Conservation (phyloP, 2,329 filamentous ascomycete species). For the Harringtonia aguacate region DNA sequence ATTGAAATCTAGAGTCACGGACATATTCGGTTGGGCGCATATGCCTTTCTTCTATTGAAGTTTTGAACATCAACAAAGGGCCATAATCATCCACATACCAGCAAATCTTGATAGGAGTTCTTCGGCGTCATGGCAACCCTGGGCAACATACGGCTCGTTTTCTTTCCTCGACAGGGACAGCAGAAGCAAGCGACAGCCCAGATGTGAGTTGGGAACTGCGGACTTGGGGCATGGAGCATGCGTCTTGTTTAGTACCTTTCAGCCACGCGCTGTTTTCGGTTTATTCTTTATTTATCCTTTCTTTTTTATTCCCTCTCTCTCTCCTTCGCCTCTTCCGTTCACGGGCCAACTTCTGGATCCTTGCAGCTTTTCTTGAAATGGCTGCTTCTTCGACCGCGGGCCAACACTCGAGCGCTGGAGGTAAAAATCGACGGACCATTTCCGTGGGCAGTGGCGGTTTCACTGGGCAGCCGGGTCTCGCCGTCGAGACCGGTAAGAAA, state of each 20-base stretch:
- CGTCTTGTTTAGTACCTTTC: background rate
- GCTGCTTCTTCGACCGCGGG: no score
- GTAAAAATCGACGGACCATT: no score
- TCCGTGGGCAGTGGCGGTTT: no score
- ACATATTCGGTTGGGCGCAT: background rate
- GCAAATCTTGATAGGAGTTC: constrained; percentile 10
- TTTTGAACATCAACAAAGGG: background rate
- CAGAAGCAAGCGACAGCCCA: background rate
- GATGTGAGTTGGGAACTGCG: background rate
- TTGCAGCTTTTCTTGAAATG: background rate
- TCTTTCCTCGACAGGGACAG: background rate
- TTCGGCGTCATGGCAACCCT: constrained; percentile 7
- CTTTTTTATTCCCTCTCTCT: background rate
- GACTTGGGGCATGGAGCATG: background rate
- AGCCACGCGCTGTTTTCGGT: no score
- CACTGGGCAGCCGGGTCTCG: no score
- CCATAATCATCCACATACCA: constrained; percentile 6
- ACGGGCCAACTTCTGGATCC: background rate
- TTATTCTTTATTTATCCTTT: background rate
- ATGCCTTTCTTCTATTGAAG: background rate
- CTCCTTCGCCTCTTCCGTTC: background rate
- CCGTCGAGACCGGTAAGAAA: no score
- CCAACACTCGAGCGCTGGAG: no score
- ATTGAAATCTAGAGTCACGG: constrained; percentile 41
- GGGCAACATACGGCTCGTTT: constrained; percentile 2